Evolutionary conservation across 2,329 filamentous ascomycete species (phyloP), one percentile per base, ranked within the genome.

Genomic region (Myriosclerotinia scirpicola): DNA sequence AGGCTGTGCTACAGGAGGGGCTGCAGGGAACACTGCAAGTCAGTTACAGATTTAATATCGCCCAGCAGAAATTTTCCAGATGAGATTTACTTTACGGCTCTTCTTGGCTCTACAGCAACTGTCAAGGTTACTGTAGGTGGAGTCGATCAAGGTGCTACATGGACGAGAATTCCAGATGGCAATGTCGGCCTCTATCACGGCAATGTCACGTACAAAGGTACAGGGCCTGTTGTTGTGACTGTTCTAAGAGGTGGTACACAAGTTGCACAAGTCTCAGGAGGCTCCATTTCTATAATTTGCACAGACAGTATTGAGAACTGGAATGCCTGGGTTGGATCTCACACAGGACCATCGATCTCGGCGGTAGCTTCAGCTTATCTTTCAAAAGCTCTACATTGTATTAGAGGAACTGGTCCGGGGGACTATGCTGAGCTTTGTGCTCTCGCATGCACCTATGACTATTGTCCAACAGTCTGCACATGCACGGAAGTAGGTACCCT

Each of bases 381-480:
- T 15, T 54, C 26, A 54, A 17, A 7, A 30, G 26, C 26, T 54
- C 26, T 54, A 34, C 52, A 54, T 54, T 54, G 52, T 30, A 26
- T 54, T 30, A 54, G 26, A 34, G 70, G 71, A 26, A 61, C 61
- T 53, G 73, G 75, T 22, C 73, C 75, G 12, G 68, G 76, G 12
- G 77, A 79, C 69, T 78, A 77, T 54, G 64, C 60, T 12, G 78
- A 54, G 52, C 52, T 54, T 54, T 54, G 52, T 34, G 52, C 52
- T 34, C 14, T 54, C 26, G 26, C 26, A 34, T 54, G 52, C 52
- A 54, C 26, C 15, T 54, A 34, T 34, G 52, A 54, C 52, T 54
- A 54, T 54, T 54, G 52, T 54, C 26, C 52, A 30, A 54, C 15
- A 34, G 52, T 54, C 14, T 54, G 26, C 12, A 50, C 46, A 9